A percentile compares a stretch with the other conserved stretches of the same genome.
Evolutionary conservation across 2,329 filamentous ascomycete genomes (phyloP).

Genomic region (Botryotinia calthae): DNA sequence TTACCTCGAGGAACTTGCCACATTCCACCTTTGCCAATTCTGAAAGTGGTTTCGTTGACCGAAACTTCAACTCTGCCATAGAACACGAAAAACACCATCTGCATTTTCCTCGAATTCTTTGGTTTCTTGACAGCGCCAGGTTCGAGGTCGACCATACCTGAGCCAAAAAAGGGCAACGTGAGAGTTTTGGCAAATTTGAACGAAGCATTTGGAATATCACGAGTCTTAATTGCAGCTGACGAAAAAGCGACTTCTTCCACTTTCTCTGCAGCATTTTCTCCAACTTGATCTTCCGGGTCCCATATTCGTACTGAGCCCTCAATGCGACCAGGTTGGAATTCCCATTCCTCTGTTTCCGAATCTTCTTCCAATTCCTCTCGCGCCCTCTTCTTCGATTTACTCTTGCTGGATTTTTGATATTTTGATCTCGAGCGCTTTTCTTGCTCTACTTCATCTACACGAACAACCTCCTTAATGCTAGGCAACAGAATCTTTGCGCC

Average conservation of each 20-base stretch:
- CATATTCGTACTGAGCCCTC: slow-evolving; percentile 63
- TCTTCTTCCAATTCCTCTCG: slow-evolving; percentile 45
- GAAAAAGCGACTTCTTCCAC: slow-evolving; percentile 54
- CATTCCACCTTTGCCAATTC: slow-evolving; percentile 81
- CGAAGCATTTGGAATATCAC: slow-evolving; percentile 60
- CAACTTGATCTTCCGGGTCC: slow-evolving; percentile 58
- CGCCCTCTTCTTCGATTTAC: slow-evolving; percentile 30
- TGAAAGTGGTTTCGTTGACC: slow-evolving; percentile 72
- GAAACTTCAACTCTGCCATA: slow-evolving; percentile 78
- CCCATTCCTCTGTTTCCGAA: slow-evolving; percentile 66
- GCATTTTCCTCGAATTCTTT: slow-evolving; percentile 94
- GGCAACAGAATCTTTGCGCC: slow-evolving; percentile 58
- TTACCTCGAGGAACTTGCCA: slow-evolving; percentile 94
- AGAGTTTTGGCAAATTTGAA: slow-evolving; percentile 91
- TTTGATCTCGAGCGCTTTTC: slow-evolving; percentile 33
- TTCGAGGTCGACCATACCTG: slow-evolving; percentile 85
- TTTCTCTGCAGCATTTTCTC: slow-evolving; percentile 53
- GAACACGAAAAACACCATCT: slow-evolving; percentile 93
- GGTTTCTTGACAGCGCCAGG: slow-evolving; percentile 78
- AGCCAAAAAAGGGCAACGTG: slow-evolving; percentile 80
- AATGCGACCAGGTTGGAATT: slow-evolving; percentile 62
- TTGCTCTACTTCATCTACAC: slow-evolving; percentile 60
- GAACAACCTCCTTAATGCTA: slow-evolving; percentile 73
- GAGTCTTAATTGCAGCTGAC: slow-evolving; percentile 52
- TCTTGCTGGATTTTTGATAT: slow-evolving; percentile 28